phyloP scores from a whole-genome alignment of 2,329 filamentous ascomycete genomes.

The Alternaria ventricosa region DNA sequence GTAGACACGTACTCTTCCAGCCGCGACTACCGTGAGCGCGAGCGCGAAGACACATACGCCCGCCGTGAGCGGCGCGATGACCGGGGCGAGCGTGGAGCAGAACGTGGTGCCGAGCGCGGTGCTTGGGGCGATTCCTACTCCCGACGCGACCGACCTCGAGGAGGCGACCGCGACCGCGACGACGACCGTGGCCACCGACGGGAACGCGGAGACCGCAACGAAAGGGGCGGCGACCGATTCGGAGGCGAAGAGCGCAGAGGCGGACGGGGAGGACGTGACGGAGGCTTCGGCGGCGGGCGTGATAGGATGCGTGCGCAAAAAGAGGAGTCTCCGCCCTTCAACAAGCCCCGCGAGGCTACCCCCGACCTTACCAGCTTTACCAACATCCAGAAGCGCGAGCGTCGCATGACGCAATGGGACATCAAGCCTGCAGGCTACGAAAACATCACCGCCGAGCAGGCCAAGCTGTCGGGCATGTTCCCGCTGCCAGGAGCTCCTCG shows the following conservation, averaged over 20 bases:
- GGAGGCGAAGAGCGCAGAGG: constrained; percentile 48
- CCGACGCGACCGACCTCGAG: constrained; percentile 43
- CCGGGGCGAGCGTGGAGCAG: constrained; percentile 46
- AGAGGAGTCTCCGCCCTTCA: constrained; percentile 75
- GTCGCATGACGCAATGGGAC: constrained; percentile 97
- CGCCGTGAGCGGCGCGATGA: constrained; percentile 64
- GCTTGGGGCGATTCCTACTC: constrained; percentile 65
- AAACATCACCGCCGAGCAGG: constrained; percentile 96
- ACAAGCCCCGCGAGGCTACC: constrained; percentile 92
- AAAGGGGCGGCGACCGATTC: constrained; percentile 58
- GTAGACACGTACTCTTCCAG: constrained; percentile 91
- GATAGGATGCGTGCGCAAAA: constrained; percentile 67
- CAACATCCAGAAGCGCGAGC: constrained; percentile 84
- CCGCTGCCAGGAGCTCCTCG: constrained; percentile 93
- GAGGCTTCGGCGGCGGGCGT: constrained; percentile 48
- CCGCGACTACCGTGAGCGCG: constrained; percentile 88
- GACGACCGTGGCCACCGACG: constrained; percentile 44
- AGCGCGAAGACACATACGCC: constrained; percentile 90
- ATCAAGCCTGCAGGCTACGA: constrained; percentile 99
- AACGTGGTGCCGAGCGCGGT: constrained; percentile 53
- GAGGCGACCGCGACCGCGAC: constrained; percentile 38
- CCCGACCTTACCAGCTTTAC: constrained; percentile 89
- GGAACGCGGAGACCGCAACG: constrained; percentile 52
- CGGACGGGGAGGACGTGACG: constrained; percentile 32
- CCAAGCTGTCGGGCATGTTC: constrained; percentile 99